Evolutionary conservation across 768 basidiomycete species (phyloP), one percentile per base, ranked within the genome.

Genomic region (Hericium erinaceus): DNA sequence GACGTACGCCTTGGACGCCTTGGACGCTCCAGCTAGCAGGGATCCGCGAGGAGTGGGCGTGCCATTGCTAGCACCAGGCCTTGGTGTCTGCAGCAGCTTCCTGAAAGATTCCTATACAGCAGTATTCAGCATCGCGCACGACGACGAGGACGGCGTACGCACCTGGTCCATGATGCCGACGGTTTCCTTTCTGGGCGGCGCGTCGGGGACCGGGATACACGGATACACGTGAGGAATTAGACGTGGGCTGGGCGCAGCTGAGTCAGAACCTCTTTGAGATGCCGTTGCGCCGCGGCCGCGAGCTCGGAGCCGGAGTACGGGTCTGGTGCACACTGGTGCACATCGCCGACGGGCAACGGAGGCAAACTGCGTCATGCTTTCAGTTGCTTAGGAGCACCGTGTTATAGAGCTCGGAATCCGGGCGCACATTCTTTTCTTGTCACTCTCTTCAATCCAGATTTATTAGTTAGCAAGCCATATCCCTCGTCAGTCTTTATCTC

Each of bases 51-150:
- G 67, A 39, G 58, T 53, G 39, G 66, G 44, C 13, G 41, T 51
- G n/a, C 69, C 37, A 44, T 67, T 46, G 9, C 68, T 51, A 39
- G 67, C 61, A 12, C 58, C 60, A 16, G 61, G 51, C 18, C 69
- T 69, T 12, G 73, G 72, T 11, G 68, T 71, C 58, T 73, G 60
- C 9, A 83, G 70, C 4, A 87, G 70, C 33, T 69, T 70, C 50
- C 85, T 72, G 65, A 87, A 87, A 1, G 83, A 82, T 44, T 85
- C 81, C 82, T 86, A 22, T 28, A 55, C 33, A 28, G n/a, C 16
- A 18, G 15, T 51, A 2, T n/a, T 16, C 16, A 10, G 39, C 33
- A 10, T 8, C n/a, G 15, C 50, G 22, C 13, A 13, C 8, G 18
- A 39, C 11, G 62, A 48, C 22, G 56, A 46, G 33, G 9, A 37